Evolutionary conservation across 371 early-diverging fungal species (phyloP).

Genomic region (Sporodiniella umbellata): DNA sequence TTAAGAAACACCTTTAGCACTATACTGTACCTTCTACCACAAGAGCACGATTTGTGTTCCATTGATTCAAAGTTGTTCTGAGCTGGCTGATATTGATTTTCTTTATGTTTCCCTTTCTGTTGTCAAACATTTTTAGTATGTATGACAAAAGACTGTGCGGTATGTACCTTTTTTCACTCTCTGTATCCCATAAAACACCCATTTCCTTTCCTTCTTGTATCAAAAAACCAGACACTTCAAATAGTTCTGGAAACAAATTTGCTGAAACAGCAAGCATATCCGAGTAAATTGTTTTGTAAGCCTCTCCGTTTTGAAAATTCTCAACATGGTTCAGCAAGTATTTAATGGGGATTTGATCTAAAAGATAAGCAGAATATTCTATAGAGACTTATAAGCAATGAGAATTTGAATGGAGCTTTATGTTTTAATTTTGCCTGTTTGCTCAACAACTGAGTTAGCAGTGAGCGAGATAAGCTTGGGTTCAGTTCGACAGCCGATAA

Average conservation of each 20-base stretch:
- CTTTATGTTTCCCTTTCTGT: not conserved
- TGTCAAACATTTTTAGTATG: not conserved
- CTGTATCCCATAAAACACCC: slow-evolving; percentile 11
- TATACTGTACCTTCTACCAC: slow-evolving; percentile 5
- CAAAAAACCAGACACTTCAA: slow-evolving; percentile 43
- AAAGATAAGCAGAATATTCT: slow-evolving; percentile 35
- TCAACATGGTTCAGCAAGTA: slow-evolving; percentile 40
- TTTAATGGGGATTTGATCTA: slow-evolving; percentile 40
- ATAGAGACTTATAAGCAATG: not conserved
- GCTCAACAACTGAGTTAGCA: slow-evolving; percentile 8
- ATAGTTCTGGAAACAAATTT: slow-evolving; percentile 47
- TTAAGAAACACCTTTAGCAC: not conserved
- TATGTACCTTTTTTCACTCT: not conserved
- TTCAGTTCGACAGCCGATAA: slow-evolving; percentile 34
- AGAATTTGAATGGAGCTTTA: not conserved
- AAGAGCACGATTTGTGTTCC: slow-evolving; percentile 5
- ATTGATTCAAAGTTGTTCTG: slow-evolving; percentile 5
- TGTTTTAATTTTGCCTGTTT: slow-evolving; percentile 17
- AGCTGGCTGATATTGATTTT: slow-evolving; percentile 3
- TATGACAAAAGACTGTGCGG: not conserved
- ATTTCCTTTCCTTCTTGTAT: slow-evolving; percentile 37
- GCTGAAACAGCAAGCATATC: slow-evolving; percentile 41
- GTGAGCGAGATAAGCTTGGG: slow-evolving; percentile 20
- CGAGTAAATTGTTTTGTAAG: slow-evolving; percentile 39
- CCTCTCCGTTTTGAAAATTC: slow-evolving; percentile 17